Percentiles rank a stretch among this genome's conserved stretches.
These are phyloP conservation scores for Aspergillus baeticus DNA, from an alignment of 495 filamentous ascomycete genomes.

Conservation along the genomic window DNA sequence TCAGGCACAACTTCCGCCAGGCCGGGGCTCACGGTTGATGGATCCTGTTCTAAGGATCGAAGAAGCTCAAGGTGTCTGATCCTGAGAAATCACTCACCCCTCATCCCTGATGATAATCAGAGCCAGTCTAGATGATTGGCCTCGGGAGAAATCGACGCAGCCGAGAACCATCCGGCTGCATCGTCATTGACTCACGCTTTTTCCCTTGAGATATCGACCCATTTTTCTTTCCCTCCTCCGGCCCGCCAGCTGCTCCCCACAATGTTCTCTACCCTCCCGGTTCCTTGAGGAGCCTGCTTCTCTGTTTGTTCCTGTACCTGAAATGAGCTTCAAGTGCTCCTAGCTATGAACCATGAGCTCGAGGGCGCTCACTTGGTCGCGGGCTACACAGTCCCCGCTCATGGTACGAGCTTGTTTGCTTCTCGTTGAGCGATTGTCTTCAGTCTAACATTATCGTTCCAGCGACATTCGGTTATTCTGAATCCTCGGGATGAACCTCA, in stretches of 20 bases:
- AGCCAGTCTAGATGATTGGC: conserved; percentile 3
- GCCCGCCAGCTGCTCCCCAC: conserved; percentile 13
- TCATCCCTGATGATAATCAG: not conserved
- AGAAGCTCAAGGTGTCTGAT: not conserved
- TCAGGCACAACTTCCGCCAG: no score
- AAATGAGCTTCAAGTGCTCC: conserved; percentile 1
- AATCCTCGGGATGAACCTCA: conserved; percentile 19
- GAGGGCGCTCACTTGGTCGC: conserved; percentile 33
- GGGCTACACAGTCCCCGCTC: conserved; percentile 32
- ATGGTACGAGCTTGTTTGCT: conserved; percentile 23
- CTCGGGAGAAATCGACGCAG: conserved; percentile 8
- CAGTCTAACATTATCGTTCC: conserved; percentile 6
- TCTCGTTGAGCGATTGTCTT: not conserved
- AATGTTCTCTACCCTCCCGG: conserved; percentile 11
- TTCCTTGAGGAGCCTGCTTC: conserved; percentile 1
- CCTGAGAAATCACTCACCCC: not conserved
- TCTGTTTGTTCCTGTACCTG: conserved; percentile 14
- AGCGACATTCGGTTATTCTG: conserved; percentile 26
- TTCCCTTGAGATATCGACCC: conserved; percentile 17
- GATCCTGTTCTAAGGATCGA: no score
- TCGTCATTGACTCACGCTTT: conserved; percentile 19
- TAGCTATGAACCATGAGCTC: conserved; percentile 36
- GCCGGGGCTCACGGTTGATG: no score
- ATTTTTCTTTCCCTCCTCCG: conserved; percentile 15
- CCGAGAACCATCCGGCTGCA: conserved; percentile 12